phyloP scores from a whole-genome alignment of 1,284 basidiomycete genomes.

The Ustilago curta region DNA sequence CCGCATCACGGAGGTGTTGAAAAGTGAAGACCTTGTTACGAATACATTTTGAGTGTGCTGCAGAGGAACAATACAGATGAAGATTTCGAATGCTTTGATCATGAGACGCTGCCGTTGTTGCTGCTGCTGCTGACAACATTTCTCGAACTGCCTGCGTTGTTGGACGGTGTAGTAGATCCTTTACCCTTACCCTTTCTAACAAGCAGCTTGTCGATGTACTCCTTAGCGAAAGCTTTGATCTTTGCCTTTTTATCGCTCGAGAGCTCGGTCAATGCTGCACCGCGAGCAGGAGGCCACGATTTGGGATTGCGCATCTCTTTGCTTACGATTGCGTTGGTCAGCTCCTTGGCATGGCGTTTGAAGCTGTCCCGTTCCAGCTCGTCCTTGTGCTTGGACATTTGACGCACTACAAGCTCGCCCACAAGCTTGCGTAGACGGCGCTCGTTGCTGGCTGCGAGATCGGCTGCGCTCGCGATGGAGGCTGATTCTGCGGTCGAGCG shows the following conservation, averaged over 20 bases:
- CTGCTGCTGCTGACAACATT: not conserved
- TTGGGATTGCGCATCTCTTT: constrained; percentile 84
- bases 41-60: constrained; percentile 6
- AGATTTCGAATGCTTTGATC: not conserved
- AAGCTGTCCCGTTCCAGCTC: constrained; percentile 85
- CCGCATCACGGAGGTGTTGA: not conserved
- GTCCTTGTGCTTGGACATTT: constrained; percentile 88
- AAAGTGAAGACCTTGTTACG: not conserved
- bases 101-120: constrained; percentile 5
- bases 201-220: constrained; percentile 73
- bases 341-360: constrained; percentile 95
- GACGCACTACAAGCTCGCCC: constrained; percentile 87
- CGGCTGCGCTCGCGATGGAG: constrained; percentile 8
- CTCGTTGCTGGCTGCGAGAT: constrained; percentile 37
- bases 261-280: constrained; percentile 69
- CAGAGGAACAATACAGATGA: constrained; percentile 19
- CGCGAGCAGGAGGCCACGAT: constrained; percentile 73
- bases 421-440: constrained; percentile 80
- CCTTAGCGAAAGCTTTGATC: constrained; percentile 93
- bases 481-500: constrained; percentile 9
- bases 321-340: constrained; percentile 83
- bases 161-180: constrained; percentile 4
- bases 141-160: constrained; percentile 11
- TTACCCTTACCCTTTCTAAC: constrained; percentile 36
- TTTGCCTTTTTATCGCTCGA: constrained; percentile 87